Evolutionary conservation across 495 filamentous ascomycete genomes (phyloP).

Genomic region (Podospora anserina): DNA sequence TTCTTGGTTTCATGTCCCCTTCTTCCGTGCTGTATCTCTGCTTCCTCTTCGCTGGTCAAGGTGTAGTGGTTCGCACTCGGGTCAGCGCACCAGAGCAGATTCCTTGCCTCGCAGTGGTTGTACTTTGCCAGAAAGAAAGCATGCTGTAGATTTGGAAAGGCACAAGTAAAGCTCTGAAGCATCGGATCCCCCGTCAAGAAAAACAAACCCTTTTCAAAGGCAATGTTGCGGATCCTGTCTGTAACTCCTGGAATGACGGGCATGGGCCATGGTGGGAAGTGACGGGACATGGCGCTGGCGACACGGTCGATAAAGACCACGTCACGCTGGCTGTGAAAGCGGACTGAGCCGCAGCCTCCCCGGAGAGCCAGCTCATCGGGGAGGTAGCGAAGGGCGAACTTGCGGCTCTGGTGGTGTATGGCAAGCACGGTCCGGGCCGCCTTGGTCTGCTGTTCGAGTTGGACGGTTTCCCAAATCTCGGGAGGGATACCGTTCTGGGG

Average conservation of each 20-base stretch:
- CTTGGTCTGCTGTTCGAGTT: constrained; percentile 31
- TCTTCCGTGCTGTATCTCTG: neutral
- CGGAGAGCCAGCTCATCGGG: constrained; percentile 33
- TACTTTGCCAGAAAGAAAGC: constrained; percentile 17
- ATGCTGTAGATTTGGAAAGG: constrained; percentile 19
- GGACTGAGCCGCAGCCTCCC: constrained; percentile 18
- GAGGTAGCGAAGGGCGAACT: constrained; percentile 30
- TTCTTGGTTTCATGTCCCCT: constrained; percentile 7
- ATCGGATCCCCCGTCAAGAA: neutral
- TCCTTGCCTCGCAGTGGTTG: neutral
- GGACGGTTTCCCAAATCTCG: constrained; percentile 16
- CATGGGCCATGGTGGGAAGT: neutral
- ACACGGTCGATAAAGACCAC: constrained; percentile 21
- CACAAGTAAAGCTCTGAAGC: neutral
- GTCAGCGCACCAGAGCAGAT: constrained; percentile 32
- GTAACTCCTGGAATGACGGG: constrained; percentile 13
- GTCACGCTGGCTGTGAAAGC: constrained; percentile 36
- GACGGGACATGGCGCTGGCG: neutral
- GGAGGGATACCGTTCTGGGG: neutral
- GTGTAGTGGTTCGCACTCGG: constrained; percentile 22
- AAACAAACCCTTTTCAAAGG: constrained; percentile 9
- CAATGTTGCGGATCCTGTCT: constrained; percentile 28
- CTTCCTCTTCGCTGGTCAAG: constrained; percentile 19
- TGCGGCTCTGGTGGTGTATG: constrained; percentile 35
- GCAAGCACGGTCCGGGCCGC: constrained; percentile 33